A percentile compares a stretch with the other conserved stretches of the same genome.
Conservation (phyloP, 2,329 filamentous ascomycete genomes). For the Aureobasidium vineae region DNA sequence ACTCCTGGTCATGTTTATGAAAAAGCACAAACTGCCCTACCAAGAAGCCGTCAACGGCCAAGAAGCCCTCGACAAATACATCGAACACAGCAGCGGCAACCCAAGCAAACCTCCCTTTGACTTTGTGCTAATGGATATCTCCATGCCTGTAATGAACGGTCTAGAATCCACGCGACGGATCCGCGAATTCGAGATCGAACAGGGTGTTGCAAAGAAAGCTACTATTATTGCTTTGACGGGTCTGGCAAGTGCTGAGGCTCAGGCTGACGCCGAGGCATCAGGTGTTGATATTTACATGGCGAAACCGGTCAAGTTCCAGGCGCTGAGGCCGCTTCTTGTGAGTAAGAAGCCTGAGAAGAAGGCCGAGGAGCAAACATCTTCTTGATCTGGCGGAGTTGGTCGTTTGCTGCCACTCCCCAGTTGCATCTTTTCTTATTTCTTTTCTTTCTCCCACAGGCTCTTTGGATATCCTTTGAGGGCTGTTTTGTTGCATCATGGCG, state of each 20-base stretch:
- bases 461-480: background rate
- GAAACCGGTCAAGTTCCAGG: conserved; percentile 40
- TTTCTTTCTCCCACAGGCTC: background rate
- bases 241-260: conserved; percentile 33
- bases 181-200: conserved; percentile 25
- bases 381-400: background rate
- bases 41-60: conserved; percentile 45
- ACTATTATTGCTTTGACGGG: conserved; percentile 36
- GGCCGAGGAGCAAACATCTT: background rate
- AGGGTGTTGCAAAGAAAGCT: conserved; percentile 2
- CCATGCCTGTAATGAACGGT: conserved; percentile 34
- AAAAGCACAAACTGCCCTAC: conserved; percentile 28
- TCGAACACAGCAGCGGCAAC: conserved; percentile 29
- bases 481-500: background rate
- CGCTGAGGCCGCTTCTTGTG: conserved; percentile 28
- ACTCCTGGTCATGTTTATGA: conserved; percentile 29
- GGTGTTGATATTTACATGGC: conserved; percentile 38
- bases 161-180: conserved; percentile 28
- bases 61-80: conserved; percentile 46
- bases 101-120: conserved; percentile 31
- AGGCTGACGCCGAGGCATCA: conserved; percentile 33
- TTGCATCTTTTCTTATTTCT: background rate
- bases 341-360: conserved; percentile 3
- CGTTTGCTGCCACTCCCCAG: background rate
- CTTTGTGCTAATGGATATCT: conserved; percentile 30